Base-by-base conservation (phyloP, 139 green algal species). In the Asterochloris sp. region DNA sequence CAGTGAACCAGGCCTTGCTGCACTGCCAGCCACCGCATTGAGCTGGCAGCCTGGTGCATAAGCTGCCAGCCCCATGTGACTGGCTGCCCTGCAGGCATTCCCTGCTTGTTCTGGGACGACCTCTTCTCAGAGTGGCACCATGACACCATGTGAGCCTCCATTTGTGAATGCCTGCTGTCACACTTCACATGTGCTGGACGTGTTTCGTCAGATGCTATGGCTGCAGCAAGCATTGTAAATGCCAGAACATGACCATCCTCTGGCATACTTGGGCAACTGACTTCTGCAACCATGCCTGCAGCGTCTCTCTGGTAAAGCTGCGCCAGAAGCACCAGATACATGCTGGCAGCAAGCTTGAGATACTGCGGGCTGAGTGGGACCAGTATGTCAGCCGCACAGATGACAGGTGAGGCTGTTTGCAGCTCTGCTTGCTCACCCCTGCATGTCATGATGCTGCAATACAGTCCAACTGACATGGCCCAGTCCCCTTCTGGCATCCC, bases 11-110 rank as follows among this genome's bases (percentile, higher is more conserved):
- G 83, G 88, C 12, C 90, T 0, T 92, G 92, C 21, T 93, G 88
- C 87, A 47, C 95, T 17, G 96, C 97, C 76, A 97, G 87, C 78
- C 92, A 97, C 78, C 95, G 98, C 83, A 84, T 91, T 80, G 94
- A 91, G 64, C 38, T 54, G 38, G 2, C 6, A 54, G 6, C 6
- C 4, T 54, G 38, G 38, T 6, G 6, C 38, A 54, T 54, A 6
- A 54, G 38, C 38, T 54, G 38, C 38, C 38, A 54, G 38, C 38
- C 38, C 38, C 6, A 6, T 54, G 38, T 54, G 38, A 54, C 38
- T 54, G 38, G 38, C 38, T 54, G 38, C 2, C 38, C 38, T 54
- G 38, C 38, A 54, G 38, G 38, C 38, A 54, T 54, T 6, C 38
- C 38, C 38, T 54, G 38, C 38, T 54, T 54, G 38, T 54, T 54